phyloP scores from a whole-genome alignment of 768 basidiomycete species.

The Lentinula boryana region DNA sequence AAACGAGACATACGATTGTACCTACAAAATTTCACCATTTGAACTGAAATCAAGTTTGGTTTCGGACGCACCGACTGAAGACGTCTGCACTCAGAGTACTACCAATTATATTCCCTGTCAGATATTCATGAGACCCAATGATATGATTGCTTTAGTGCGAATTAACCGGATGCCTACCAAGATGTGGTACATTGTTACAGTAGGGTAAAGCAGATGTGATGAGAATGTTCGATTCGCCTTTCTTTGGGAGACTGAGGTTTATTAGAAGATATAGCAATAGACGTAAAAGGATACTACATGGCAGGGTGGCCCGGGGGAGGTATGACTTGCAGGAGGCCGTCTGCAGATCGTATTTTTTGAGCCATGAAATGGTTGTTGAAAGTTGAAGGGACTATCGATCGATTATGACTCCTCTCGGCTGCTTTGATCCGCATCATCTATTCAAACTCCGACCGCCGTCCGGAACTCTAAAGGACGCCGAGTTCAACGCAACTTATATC shows the following conservation, averaged over 20 bases:
- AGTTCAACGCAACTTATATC: no score
- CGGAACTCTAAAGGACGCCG: no score
- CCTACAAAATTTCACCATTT: slow-evolving; percentile 22
- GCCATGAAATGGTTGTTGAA: slow-evolving; percentile 28
- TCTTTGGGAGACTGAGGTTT: slow-evolving; percentile 54
- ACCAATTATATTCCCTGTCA: slow-evolving; percentile 81
- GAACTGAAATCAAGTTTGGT: background rate
- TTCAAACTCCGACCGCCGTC: no score
- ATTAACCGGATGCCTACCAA: slow-evolving; percentile 46
- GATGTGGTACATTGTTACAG: slow-evolving; percentile 96
- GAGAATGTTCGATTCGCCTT: slow-evolving; percentile 82
- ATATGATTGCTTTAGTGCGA: background rate
- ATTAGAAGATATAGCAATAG: slow-evolving; percentile 9
- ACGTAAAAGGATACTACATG: slow-evolving; percentile 28
- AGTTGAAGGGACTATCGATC: background rate
- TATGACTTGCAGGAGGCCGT: slow-evolving; percentile 44
- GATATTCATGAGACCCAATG: slow-evolving; percentile 8
- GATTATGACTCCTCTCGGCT: background rate
- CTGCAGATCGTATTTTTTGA: slow-evolving; percentile 46
- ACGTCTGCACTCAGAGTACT: slow-evolving; percentile 97
- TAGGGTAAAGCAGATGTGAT: slow-evolving; percentile 96
- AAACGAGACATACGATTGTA: slow-evolving; percentile 48
- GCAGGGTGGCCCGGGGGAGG: slow-evolving; percentile 45
- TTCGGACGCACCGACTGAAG: slow-evolving; percentile 71
- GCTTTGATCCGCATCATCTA: no score